A percentile compares a stretch with the other conserved stretches of the same genome.
These are phyloP conservation scores for Phytophthora constricta DNA, from an alignment of 352 stramenopile genomes.

Conservation along the genomic window DNA sequence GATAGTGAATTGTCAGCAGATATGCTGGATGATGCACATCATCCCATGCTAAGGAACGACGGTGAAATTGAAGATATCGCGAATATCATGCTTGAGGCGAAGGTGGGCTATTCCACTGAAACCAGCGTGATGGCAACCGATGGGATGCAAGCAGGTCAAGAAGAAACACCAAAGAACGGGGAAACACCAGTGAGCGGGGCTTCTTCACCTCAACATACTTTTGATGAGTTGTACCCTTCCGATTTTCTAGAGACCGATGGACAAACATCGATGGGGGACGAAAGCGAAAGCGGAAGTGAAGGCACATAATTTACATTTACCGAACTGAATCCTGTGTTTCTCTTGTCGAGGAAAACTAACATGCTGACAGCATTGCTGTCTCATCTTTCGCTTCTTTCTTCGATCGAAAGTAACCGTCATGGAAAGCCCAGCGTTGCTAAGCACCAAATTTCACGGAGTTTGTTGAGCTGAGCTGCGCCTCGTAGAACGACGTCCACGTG, in stretches of 20 bases:
- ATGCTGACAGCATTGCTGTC: not conserved
- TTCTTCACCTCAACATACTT: not conserved
- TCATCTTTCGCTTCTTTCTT: constrained; percentile 13
- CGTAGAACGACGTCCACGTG: constrained; percentile 23
- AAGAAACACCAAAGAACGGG: not conserved
- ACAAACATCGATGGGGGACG: constrained; percentile 1
- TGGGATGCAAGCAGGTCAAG: too few species aligned
- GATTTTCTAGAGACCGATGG: constrained; percentile 34
- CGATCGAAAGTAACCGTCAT: constrained; percentile 22
- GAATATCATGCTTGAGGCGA: not conserved
- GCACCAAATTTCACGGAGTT: constrained; percentile 13
- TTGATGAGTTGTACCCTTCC: constrained; percentile 31
- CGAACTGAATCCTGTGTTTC: too few species aligned
- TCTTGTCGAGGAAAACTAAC: too few species aligned
- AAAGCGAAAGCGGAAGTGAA: too few species aligned
- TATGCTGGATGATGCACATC: constrained; percentile 36
- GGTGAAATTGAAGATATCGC: not conserved
- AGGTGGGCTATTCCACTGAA: not conserved
- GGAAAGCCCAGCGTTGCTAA: too few species aligned
- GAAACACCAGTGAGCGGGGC: not conserved
- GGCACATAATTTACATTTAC: not conserved
- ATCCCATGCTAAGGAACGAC: constrained; percentile 22
- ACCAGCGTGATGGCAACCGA: too few species aligned
- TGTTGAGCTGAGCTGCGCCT: constrained; percentile 22
- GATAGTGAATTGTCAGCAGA: constrained; percentile 47